These are phyloP conservation scores for Paramecium bursaria DNA, from an alignment of 73 alveolate genomes.

Conservation along the genomic window DNA sequence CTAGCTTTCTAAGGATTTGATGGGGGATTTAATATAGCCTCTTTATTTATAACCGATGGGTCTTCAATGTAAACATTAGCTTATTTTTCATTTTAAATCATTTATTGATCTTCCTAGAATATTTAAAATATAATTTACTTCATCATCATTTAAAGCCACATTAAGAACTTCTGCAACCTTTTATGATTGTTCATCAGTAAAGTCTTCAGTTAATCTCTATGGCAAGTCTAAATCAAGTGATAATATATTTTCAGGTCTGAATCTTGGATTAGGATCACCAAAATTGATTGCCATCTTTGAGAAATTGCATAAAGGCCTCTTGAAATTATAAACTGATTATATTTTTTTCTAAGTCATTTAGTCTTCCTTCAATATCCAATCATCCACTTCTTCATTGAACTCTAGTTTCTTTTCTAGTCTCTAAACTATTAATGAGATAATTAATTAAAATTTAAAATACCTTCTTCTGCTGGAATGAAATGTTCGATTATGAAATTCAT, in stretches of 20 bases:
- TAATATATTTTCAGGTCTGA: constrained; percentile 81
- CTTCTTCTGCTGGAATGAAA: constrained; percentile 90
- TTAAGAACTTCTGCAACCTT: constrained; percentile 64
- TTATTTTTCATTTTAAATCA: constrained; percentile 66
- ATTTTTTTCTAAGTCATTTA: constrained; percentile 72
- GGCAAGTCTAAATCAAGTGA: constrained; percentile 85
- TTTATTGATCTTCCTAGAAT: constrained; percentile 54
- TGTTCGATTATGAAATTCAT: constrained; percentile 82
- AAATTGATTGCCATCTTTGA: constrained; percentile 86
- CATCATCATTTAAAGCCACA: constrained; percentile 70
- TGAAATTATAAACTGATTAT: constrained; percentile 82
- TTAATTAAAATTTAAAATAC: background rate
- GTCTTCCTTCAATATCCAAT: constrained; percentile 76
- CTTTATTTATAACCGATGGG: constrained; percentile 65
- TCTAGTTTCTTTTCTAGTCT: constrained; percentile 80
- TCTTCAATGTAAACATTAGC: constrained; percentile 68
- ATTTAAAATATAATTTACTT: background rate
- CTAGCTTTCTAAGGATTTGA: constrained; percentile 58
- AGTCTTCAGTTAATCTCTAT: constrained; percentile 87
- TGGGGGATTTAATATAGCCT: constrained; percentile 63
- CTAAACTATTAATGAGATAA: constrained; percentile 62
- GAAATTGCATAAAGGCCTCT: constrained; percentile 85
- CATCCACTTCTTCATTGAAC: constrained; percentile 88
- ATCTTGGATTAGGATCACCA: constrained; percentile 89
- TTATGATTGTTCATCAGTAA: constrained; percentile 74